phyloP scores from a whole-genome alignment of 805 yeast species.

The Ogataea angusta region DNA sequence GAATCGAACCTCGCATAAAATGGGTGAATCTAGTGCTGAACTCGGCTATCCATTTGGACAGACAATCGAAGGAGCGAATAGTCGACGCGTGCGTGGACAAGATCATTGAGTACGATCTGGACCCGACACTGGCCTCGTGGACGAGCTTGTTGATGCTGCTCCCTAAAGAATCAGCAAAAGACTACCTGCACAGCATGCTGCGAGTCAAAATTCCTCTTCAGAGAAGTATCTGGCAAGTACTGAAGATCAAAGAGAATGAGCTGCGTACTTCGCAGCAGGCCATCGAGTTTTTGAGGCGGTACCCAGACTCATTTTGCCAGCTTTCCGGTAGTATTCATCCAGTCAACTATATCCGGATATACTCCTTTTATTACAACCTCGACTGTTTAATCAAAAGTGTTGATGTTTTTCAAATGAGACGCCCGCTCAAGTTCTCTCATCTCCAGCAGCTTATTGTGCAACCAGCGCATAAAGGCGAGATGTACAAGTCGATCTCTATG shows the following conservation, averaged over 20 bases:
- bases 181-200: conserved; percentile 7
- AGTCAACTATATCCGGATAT: conserved; percentile 10
- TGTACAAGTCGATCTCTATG: conserved; percentile 12
- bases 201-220: conserved; percentile 12
- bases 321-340: conserved; percentile 1
- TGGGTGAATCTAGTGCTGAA: conserved; percentile 11
- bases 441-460: conserved; percentile 5
- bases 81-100: conserved; percentile 3
- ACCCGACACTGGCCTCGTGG: conserved; percentile 17
- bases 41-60: not conserved
- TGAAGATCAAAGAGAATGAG: not conserved
- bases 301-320: conserved; percentile 13
- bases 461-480: conserved; percentile 7
- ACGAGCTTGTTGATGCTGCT: conserved; percentile 5
- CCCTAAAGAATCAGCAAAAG: conserved; percentile 1
- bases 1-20: conserved; percentile 10
- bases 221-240: conserved; percentile 6
- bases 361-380: conserved; percentile 11
- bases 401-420: not conserved
- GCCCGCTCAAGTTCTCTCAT: conserved; percentile 5
- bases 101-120: conserved; percentile 8
- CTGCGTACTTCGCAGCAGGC: conserved; percentile 9
- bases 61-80: not conserved
- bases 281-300: conserved; percentile 2
- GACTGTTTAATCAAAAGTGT: conserved; percentile 6